These are phyloP conservation scores for Trichoderma hamatum DNA, from an alignment of 2,329 filamentous ascomycete genomes.

Conservation along the genomic window DNA sequence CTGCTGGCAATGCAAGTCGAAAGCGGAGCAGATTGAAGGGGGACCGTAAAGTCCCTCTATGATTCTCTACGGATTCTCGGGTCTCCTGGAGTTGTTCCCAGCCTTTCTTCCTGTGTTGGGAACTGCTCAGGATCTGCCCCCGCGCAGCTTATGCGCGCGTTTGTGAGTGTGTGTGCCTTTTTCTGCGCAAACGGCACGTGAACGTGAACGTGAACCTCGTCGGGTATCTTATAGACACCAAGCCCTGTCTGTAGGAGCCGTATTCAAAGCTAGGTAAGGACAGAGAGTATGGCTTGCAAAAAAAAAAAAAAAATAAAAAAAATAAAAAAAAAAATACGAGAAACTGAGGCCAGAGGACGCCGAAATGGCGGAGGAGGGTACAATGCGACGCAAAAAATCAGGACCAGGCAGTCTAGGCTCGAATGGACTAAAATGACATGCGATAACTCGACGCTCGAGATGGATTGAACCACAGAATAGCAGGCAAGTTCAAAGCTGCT, in stretches of 20 bases:
- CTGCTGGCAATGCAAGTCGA: conserved; percentile 15
- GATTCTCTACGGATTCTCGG: conserved; percentile 20
- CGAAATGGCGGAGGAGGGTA: conserved; percentile 16
- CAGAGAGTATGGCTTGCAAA: neutral
- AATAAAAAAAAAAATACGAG: neutral
- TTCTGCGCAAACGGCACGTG: conserved; percentile 23
- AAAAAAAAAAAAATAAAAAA: neutral
- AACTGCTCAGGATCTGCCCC: neutral
- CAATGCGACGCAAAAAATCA: conserved; percentile 15
- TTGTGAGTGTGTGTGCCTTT: conserved; percentile 1
- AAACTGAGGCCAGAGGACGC: conserved; percentile 14
- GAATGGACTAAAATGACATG: conserved; percentile 5
- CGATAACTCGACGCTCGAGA: conserved; percentile 14
- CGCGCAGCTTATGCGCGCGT: conserved; percentile 19
- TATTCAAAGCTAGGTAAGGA: neutral
- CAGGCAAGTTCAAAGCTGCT: neutral
- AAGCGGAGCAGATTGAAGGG: conserved; percentile 2
- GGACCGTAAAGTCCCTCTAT: conserved; percentile 22
- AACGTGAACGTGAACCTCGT: conserved; percentile 18
- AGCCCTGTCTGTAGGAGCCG: conserved; percentile 11
- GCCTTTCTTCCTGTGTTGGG: conserved; percentile 7
- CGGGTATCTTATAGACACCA: conserved; percentile 10
- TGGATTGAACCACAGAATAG: conserved; percentile 8
- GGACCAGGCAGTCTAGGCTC: conserved; percentile 10
- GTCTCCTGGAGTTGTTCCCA: neutral